Base-by-base conservation (phyloP, 352 stramenopile species). In the Phytophthora kernoviae region DNA sequence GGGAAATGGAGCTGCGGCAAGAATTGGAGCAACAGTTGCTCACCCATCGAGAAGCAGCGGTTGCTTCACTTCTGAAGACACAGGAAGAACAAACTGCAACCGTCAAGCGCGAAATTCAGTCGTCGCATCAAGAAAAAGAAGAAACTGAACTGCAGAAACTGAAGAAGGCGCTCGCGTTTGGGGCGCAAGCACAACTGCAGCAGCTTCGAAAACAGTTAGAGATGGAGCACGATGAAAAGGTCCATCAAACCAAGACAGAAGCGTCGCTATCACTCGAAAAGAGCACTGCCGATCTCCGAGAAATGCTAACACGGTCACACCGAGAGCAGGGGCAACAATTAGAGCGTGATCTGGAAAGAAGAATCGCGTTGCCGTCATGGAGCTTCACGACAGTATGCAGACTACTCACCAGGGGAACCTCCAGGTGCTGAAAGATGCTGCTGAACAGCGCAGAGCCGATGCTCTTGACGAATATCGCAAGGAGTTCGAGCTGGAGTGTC, bases 181-280 rank as follows among this genome's bases (percentile, higher is more conserved):
- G 81, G 12, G 72, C 79, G 3, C 81, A 90, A 53, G 77, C 78
- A 2, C 81, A 90, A 20, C 17, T 87, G 11, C 78, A 90, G 54
- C 79, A 87, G 33, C 60, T 90, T 11, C 70, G 72, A 6, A 74
- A 70, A 20, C 48, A 68, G 37, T 40, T 89, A 36, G 70, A 84
- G 26, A 58, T 55, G 3, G 54, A 77, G 10, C 66, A 87, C 7
- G 75, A 87, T 11, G 62, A 74, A 8, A 68, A 63, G 22, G 18
- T 79, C 6, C 9, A 42, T 0, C 63, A 80, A 3, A 68, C 64
- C 14, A 68, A 64, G 44, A 49, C 40, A 9, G 54, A 73, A 44
- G 73, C 73, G 1, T 57, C 60, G 1, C 39, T 69, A 1, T 52
- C 46, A 2, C 56, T 87, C 2, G 77, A 82, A 26, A 54, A 49